A percentile compares a stretch with the other conserved stretches of the same genome.
phyloP scores from a whole-genome alignment of 164 flowering plant species.

The Protea cynaroides region DNA sequence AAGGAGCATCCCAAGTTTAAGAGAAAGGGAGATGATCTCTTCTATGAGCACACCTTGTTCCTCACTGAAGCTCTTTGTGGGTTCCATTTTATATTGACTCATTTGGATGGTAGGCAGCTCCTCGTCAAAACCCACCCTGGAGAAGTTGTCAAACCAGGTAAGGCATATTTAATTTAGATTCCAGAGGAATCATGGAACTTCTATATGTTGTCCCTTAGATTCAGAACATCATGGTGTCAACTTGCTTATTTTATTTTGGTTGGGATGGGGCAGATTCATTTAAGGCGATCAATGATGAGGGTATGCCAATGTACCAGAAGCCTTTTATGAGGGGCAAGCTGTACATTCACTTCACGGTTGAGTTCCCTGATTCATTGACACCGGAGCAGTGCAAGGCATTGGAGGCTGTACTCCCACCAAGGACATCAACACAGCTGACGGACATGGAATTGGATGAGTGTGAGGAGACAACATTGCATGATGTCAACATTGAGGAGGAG shows the following conservation, averaged over 20 bases:
- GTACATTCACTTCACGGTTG: conserved; percentile 59
- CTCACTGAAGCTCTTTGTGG: conserved; percentile 67
- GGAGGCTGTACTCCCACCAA: conserved; percentile 18
- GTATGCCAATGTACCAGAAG: conserved; percentile 65
- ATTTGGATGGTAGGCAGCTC: conserved; percentile 59
- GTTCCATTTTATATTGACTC: conserved; percentile 51
- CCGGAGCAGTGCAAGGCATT: conserved; percentile 19
- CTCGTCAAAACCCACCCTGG: conserved; percentile 61
- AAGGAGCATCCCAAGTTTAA: conserved; percentile 65
- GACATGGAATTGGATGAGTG: conserved; percentile 25
- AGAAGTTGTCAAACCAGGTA: conserved; percentile 66
- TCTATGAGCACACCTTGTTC: conserved; percentile 45
- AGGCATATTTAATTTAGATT: neutral
- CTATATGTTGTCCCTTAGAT: too few relatives aligned
- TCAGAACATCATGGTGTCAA: too few relatives aligned
- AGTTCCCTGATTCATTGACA: conserved; percentile 28
- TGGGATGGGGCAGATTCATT: conserved; percentile 30
- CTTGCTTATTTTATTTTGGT: neutral
- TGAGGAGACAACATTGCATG: conserved; percentile 25
- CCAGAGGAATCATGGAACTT: neutral
- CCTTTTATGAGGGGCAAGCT: conserved; percentile 60
- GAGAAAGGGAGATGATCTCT: conserved; percentile 60
- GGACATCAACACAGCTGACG: conserved; percentile 8
- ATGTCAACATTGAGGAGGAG: conserved; percentile 24
- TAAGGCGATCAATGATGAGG: conserved; percentile 68